Conservation (phyloP, 2,329 filamentous ascomycete genomes). For the Albifimbria verrucaria region DNA sequence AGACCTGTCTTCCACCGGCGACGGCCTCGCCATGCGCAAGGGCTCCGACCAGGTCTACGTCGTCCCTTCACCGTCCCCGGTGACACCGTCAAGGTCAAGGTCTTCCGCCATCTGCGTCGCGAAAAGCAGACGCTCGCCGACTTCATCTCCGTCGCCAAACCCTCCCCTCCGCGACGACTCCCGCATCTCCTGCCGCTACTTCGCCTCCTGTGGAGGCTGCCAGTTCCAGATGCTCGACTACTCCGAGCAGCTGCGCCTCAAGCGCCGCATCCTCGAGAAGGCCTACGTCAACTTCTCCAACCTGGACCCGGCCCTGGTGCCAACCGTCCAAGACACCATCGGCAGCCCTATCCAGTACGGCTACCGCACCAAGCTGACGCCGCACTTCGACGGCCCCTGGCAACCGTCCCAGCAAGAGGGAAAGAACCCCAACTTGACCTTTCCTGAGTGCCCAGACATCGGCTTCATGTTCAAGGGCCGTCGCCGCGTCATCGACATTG, state of each 20-base stretch:
- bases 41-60: conserved; percentile 69
- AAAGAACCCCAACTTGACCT: conserved; percentile 44
- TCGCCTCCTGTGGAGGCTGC: conserved; percentile 82
- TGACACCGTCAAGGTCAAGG: conserved; percentile 74
- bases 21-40: conserved; percentile 75
- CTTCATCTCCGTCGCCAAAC: conserved; percentile 71
- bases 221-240: conserved; percentile 98
- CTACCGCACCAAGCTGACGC: conserved; percentile 95
- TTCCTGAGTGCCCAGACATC: conserved; percentile 69
- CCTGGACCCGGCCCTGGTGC: conserved; percentile 71
- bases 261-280: conserved; percentile 82
- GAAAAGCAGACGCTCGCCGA: conserved; percentile 75
- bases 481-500: conserved; percentile 81
- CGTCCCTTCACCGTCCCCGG: conserved; percentile 88
- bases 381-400: conserved; percentile 83
- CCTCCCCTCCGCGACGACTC: conserved; percentile 76
- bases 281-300: conserved; percentile 90
- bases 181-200: conserved; percentile 81
- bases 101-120: conserved; percentile 65
- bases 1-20: conserved; percentile 85
- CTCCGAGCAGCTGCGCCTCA: conserved; percentile 77
- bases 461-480: conserved; percentile 90
- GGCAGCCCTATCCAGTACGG: conserved; percentile 87
- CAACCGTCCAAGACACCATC: conserved; percentile 77
- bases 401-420: conserved; percentile 46